Evolutionary conservation across 1,139 yeast genomes (phyloP).

Genomic region (Pneumocystis sp.): DNA sequence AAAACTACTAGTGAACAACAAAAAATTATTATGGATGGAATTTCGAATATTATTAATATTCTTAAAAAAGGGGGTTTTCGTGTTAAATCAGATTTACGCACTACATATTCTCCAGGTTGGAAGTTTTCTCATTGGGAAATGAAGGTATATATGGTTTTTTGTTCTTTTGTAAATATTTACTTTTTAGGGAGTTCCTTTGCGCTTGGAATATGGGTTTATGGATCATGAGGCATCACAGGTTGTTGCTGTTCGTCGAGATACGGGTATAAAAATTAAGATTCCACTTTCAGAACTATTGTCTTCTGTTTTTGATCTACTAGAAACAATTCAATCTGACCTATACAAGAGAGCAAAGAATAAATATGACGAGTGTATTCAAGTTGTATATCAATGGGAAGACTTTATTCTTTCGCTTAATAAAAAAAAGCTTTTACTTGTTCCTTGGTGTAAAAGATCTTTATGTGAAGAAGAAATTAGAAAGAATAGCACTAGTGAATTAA

Average conservation of each 20-base stretch:
- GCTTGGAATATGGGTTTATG: constrained; percentile 92
- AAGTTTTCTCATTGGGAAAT: constrained; percentile 95
- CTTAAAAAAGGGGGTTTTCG: constrained; percentile 46
- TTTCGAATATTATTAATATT: constrained; percentile 47
- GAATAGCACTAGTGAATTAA: constrained; percentile 66
- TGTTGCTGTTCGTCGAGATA: constrained; percentile 86
- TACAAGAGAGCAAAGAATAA: constrained; percentile 64
- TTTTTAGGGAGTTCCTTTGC: constrained; percentile 73
- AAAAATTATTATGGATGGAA: constrained; percentile 52
- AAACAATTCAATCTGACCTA: constrained; percentile 61
- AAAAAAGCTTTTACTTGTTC: constrained; percentile 79
- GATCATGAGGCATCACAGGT: constrained; percentile 71
- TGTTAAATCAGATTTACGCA: constrained; percentile 75
- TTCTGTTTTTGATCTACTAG: constrained; percentile 62
- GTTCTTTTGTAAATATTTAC: not conserved
- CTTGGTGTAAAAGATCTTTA: constrained; percentile 91
- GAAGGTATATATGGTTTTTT: constrained; percentile 7
- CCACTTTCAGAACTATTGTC: constrained; percentile 49
- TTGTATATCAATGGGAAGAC: constrained; percentile 75
- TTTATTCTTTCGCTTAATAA: constrained; percentile 85
- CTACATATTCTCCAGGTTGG: constrained; percentile 96
- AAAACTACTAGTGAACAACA: constrained; percentile 69
- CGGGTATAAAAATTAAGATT: constrained; percentile 56
- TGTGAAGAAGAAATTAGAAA: constrained; percentile 98
- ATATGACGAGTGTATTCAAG: constrained; percentile 68